Base-by-base conservation (phyloP, 345 rosid genomes). In the Pseudoturritis turrita region DNA sequence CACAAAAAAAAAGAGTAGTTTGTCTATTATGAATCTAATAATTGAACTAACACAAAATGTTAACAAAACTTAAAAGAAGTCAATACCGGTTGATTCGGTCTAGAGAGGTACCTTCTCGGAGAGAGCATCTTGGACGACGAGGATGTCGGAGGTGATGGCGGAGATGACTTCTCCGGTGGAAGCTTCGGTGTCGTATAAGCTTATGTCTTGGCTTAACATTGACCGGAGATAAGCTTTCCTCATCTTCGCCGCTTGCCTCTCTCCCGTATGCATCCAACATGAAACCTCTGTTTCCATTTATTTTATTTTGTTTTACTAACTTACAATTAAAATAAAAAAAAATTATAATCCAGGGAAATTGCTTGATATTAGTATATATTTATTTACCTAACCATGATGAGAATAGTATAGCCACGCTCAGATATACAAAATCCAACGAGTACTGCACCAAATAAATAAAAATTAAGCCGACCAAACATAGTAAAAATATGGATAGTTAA, bases 211-310 rank as follows among this genome's bases (percentile, higher is more conserved):
- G 74, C 81, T 89, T 61, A 95, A 74, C 98, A 91, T 81, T 3
- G 96, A 86, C 55, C 84, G 82, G 8, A 95, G 76, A 81, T 95
- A 91, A 4, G 97, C 96, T 96, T 81, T 89, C 72, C 99, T 88
- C 90, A 95, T 87, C 68, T 91, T 91, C 6, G 96, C 96, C 0
- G 96, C 99, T 39, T 91, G 99, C 69, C 99, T 68, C 64, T 95
- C 99, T 41, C 97, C 99, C 0, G 94, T 91, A 53, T 95, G 86
- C 99, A 95, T 95, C 99, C 99, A 95, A 65, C 97, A 95, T 40
- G 87, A 91, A 68, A 95, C 99, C 96, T 95, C 99, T 95, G 49
- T 53, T 58, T 68, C 19, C 41, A 74, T 15, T 66, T 47, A 10
- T 14, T 11, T 14, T 15, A 0, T 36, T 9, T 18, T 7, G 18